Evolutionary conservation across 306 rosid genomes (phyloP), one percentile per base, ranked within the genome.

Genomic region (Psophocarpus tetragonolobus): DNA sequence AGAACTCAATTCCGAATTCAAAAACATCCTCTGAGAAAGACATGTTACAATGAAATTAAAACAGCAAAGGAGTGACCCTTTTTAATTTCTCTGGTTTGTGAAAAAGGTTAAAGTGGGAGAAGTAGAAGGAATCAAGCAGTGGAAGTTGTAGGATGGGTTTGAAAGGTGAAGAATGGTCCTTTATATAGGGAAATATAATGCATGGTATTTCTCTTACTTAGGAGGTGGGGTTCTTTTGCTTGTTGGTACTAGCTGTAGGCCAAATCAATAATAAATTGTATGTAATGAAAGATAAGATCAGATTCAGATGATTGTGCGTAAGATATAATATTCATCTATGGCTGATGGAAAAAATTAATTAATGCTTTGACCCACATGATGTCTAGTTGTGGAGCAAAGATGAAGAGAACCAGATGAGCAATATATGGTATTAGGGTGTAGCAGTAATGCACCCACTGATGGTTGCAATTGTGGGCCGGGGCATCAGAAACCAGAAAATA

Each of bases 11-110:
- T 4, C 62, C 82, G 14, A 30, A 9, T 66, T 74, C 84, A 39
- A 65, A 76, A 4, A 44, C 73, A 68, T 76, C 71, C 39, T 79
- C 80, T 20, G 73, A 66, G 32, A 70, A 76, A 57, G 87, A 62
- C 83, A 84, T 70, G 35, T 67, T 45, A 33, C 45, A 42, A 27
- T 12, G 24, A 10, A 32, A 27, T n/a, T n/a, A n/a, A n/a, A n/a
- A n/a, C n/a, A n/a, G n/a, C n/a, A 21, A 21, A 1, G 7, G 1
- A 10, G 17, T 20, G 23, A 42, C 41, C 48, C 39, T 27, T n/a
- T n/a, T n/a, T n/a, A n/a, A n/a, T n/a, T n/a, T n/a, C n/a, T n/a
- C n/a, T n/a, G n/a, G n/a, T n/a, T n/a, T n/a, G n/a, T n/a, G n/a
- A n/a, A n/a, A n/a, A n/a, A n/a, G n/a, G n/a, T n/a, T n/a, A n/a